Evolutionary conservation across 169 alveolate genomes (phyloP).

Genomic region (Plasmodium cynomolgi): DNA sequence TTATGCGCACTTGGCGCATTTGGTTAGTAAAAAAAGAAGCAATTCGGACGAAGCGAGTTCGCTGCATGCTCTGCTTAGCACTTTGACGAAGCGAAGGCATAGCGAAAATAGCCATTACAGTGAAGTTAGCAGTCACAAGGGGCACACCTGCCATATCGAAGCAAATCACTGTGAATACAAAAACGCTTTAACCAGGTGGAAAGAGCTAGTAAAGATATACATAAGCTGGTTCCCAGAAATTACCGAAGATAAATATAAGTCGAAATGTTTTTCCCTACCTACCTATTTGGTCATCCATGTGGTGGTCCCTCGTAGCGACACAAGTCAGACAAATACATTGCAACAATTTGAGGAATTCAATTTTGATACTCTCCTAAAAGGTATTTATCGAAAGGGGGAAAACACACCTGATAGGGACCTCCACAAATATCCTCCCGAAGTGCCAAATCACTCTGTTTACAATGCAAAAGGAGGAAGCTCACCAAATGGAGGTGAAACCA

Average conservation of each 20-base stretch:
- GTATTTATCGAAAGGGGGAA: neutral
- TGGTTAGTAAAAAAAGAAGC: conserved; percentile 2
- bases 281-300: conserved; percentile 46
- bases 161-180: neutral
- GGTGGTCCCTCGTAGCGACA: conserved; percentile 22
- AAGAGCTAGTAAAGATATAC: conserved; percentile 32
- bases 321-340: neutral
- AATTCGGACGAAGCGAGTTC: conserved; percentile 15
- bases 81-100: neutral
- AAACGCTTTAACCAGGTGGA: conserved; percentile 14
- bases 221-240: conserved; percentile 73
- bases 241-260: conserved; percentile 66
- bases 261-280: conserved; percentile 70
- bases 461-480: neutral
- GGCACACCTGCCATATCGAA: neutral
- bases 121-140: neutral
- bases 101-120: neutral
- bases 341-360: conserved; percentile 15
- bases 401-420: neutral
- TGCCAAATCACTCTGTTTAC: neutral
- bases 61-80: conserved; percentile 12
- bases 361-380: conserved; percentile 24
- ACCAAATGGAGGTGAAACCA: neutral
- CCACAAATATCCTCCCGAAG: neutral
- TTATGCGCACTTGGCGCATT: conserved; percentile 7